These are phyloP conservation scores for Acer campestre DNA, from an alignment of 345 rosid genomes.

Conservation along the genomic window DNA sequence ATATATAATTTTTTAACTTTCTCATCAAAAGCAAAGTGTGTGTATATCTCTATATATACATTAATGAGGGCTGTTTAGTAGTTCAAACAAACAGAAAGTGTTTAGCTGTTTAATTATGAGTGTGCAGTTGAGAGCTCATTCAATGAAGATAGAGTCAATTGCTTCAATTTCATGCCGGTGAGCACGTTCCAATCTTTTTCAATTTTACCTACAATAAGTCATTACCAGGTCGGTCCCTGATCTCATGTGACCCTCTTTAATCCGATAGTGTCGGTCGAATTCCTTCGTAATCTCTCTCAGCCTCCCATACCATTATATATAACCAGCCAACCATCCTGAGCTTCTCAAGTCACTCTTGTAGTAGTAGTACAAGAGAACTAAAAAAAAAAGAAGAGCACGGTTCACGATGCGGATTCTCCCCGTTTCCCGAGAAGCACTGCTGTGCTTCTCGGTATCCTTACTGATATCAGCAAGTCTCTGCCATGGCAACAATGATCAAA, in stretches of 20 bases:
- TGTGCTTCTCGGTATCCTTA: constrained; percentile 44
- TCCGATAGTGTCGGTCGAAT: background rate
- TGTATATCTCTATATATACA: too few relatives aligned
- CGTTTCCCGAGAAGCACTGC: constrained; percentile 36
- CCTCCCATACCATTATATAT: background rate
- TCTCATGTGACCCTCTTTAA: constrained; percentile 38
- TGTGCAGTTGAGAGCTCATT: constrained; percentile 43
- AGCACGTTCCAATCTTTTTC: constrained; percentile 29
- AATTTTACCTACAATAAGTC: constrained; percentile 6
- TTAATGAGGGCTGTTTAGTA: constrained; percentile 30
- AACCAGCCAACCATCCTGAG: background rate
- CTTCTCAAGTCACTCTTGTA: background rate
- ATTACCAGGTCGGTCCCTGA: constrained; percentile 24
- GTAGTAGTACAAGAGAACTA: too few relatives aligned
- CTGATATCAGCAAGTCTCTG: constrained; percentile 41
- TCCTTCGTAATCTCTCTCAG: background rate
- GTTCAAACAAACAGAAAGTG: constrained; percentile 10
- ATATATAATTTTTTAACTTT: too few relatives aligned
- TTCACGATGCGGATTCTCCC: constrained; percentile 59
- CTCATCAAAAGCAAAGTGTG: background rate
- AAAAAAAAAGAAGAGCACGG: constrained; percentile 12
- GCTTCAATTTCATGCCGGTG: constrained; percentile 5
- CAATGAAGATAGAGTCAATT: constrained; percentile 25
- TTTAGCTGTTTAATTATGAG: constrained; percentile 21
- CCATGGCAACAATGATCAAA: constrained; percentile 33